phyloP scores from a whole-genome alignment of 2,329 filamentous ascomycete species.

The Fusarium metavorans region DNA sequence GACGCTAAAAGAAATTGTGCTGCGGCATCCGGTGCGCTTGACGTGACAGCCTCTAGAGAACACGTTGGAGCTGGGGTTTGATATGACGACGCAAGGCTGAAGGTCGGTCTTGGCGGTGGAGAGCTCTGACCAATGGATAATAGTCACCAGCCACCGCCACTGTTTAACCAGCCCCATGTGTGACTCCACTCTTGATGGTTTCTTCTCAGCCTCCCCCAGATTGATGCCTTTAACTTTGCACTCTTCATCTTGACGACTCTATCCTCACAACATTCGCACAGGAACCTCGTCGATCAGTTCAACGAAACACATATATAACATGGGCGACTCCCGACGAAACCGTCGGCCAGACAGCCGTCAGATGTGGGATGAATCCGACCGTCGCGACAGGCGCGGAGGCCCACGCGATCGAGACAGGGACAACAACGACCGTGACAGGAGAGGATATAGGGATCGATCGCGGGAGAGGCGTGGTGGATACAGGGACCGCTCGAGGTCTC shows the following conservation, averaged over 20 bases:
- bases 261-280: background rate
- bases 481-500: conserved; percentile 54
- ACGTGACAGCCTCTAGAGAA: conserved; percentile 36
- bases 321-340: conserved; percentile 50
- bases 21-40: conserved; percentile 20
- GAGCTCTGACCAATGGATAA: conserved; percentile 42
- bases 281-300: background rate
- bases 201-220: conserved; percentile 35
- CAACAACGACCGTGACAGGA: conserved; percentile 47
- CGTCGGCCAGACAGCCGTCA: conserved; percentile 65
- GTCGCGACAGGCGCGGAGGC: conserved; percentile 50
- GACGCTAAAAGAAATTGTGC: conserved; percentile 1
- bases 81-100: conserved; percentile 45
- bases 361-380: conserved; percentile 70
- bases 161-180: background rate
- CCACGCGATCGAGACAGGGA: conserved; percentile 43
- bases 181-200: conserved; percentile 20
- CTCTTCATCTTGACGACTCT: background rate
- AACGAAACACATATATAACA: conserved; percentile 16
- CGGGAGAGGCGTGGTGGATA: conserved; percentile 48
- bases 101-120: background rate
- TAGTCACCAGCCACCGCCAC: conserved; percentile 40
- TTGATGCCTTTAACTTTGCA: conserved; percentile 6
- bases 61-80: conserved; percentile 35
- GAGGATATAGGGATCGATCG: conserved; percentile 51